Conservation (phyloP, 2,329 filamentous ascomycete species). For the Lecanosticta acicola region DNA sequence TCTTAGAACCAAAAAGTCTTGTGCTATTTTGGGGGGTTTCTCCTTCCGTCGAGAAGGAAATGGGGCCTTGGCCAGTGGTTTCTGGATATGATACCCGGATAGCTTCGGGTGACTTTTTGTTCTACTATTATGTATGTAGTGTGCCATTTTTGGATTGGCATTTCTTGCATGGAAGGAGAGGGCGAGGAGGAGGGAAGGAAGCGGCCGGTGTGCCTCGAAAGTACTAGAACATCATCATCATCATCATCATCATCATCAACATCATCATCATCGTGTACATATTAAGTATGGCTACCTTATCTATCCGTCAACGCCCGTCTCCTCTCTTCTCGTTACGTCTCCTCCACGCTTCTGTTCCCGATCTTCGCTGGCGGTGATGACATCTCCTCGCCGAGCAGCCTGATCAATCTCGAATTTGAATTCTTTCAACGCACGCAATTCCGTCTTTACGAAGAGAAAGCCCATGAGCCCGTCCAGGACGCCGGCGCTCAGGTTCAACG, state of each 20-base stretch:
- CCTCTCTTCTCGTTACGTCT: background rate
- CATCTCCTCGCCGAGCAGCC: slow-evolving; percentile 47
- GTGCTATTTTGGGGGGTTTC: no score
- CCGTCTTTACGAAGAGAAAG: slow-evolving; percentile 76
- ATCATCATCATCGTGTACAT: background rate
- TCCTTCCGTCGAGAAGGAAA: no score
- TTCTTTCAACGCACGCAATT: slow-evolving; percentile 76
- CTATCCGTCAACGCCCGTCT: background rate
- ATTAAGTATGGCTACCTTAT: background rate
- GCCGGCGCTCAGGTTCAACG: slow-evolving; percentile 69
- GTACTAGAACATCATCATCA: no score
- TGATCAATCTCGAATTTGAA: slow-evolving; percentile 90
- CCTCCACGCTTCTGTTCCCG: background rate
- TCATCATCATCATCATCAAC: background rate
- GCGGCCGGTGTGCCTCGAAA: no score
- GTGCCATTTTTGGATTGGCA: background rate
- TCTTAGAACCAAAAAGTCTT: no score
- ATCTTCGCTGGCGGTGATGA: no score
- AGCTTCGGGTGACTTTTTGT: no score
- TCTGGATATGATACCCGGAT: no score
- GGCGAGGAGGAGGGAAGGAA: background rate
- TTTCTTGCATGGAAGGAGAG: background rate
- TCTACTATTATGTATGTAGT: no score
- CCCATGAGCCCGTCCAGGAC: slow-evolving; percentile 81
- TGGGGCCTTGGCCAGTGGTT: no score